Base-by-base conservation (phyloP, 768 basidiomycete genomes). In the Serendipita vermifera region DNA sequence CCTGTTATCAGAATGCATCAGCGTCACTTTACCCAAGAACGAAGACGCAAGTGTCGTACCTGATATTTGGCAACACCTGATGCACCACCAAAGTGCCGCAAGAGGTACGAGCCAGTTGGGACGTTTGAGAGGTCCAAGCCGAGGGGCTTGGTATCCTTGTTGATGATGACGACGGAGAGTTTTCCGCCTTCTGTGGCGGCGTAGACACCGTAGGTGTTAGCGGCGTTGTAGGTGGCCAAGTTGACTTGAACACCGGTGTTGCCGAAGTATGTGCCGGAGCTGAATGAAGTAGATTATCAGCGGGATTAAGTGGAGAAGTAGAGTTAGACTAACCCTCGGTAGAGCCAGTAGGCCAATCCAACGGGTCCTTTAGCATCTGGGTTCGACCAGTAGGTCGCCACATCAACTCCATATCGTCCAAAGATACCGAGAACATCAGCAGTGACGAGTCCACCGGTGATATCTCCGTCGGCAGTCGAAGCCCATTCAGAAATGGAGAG, bases 1-100 rank as follows among this genome's bases (percentile, higher is more conserved):
- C 65, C 65, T 64, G 63, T 57, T 57, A 14, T n/a, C 24, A 32
- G 7, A 26, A 22, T 11, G 9, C 17, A n/a, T 14, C 17, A 40
- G 5, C 24, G 20, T 57, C 15, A 13, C 3, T n/a, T 15, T 43
- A 26, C 40, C 15, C 3, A 11, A 55, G 5, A 29, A 33, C 27
- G 33, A 26, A 9, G 51, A 53, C 15, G 17, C 9, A 48, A 36
- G 35, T 9, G 35, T 39, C 56, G 27, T 43, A 75, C 76, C 73
- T 79, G 76, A 72, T 72, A 79, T 67, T 78, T 78, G 14, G 77
- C 77, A 14, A 75, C 59, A 4, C 77, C 77, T 5, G 77, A 73
- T 24, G 63, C 68, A 48, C 77, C 77, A 59, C 77, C 77, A 60
- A 78, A 79, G 64, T 79, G 77, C n/a, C 77, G 72, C 24, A 78